Percentiles rank a stretch among this genome's conserved stretches.
phyloP scores from a whole-genome alignment of 345 rosid genomes.

The Citrus cavaleriei region DNA sequence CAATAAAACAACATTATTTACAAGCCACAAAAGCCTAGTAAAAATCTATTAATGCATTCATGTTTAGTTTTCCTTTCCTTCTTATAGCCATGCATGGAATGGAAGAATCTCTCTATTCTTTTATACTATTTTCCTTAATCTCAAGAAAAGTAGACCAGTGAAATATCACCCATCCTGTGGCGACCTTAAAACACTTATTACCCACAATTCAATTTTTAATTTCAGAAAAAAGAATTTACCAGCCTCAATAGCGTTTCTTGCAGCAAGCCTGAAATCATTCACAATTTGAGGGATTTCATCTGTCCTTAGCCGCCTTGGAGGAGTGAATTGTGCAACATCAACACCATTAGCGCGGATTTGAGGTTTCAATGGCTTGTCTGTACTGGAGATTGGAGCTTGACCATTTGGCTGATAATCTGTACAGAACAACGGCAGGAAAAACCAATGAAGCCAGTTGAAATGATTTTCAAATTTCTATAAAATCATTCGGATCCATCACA shows the following conservation, averaged over 20 bases:
- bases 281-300: conserved; percentile 69
- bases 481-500: neutral
- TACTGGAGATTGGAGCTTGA: conserved; percentile 57
- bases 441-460: neutral
- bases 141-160: too few relatives aligned
- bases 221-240: conserved; percentile 31
- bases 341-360: conserved; percentile 37
- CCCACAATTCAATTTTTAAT: too few relatives aligned
- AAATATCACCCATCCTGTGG: neutral
- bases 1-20: too few relatives aligned
- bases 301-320: conserved; percentile 53
- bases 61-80: neutral
- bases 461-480: neutral
- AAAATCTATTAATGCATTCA: too few relatives aligned
- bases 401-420: conserved; percentile 64
- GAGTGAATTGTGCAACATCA: conserved; percentile 35
- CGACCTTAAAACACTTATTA: neutral
- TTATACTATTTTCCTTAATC: neutral
- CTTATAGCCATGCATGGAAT: neutral
- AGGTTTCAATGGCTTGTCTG: conserved; percentile 57
- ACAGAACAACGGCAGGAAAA: neutral
- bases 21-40: too few relatives aligned
- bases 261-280: conserved; percentile 67
- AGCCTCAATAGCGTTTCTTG: conserved; percentile 76
- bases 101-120: neutral